Evolutionary conservation across 345 rosid species (phyloP), one percentile per base, ranked within the genome.

Genomic region (Turnera subulata): DNA sequence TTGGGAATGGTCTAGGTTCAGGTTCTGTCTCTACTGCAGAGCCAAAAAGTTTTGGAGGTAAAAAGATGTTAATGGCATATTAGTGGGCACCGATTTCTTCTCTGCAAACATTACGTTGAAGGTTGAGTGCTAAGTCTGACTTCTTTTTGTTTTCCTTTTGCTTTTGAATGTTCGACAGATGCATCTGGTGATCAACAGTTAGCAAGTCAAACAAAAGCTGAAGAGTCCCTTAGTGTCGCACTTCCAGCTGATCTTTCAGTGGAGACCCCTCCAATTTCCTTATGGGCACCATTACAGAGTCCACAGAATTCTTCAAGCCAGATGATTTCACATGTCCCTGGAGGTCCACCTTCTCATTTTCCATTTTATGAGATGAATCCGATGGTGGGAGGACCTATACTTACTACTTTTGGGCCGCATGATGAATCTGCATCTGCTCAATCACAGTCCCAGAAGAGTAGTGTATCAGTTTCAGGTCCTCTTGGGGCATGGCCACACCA

Each of bases 231-330:
- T 42, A 82, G 68, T 72, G 89, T 93, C 40, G 76, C 99, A 58
- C 94, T 94, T 53, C 99, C 97, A 22, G 96, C 95, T 51, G 99
- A 94, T 76, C 96, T 94, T 39, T 88, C 96, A 53, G 88, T 90
- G 50, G 99, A 94, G 58, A 94, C 80, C 16, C 80, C 82, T 9
- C 97, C 97, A 46, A 79, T 90, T 46, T 82, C 97, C 55, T 37
- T 85, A 58, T 94, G 97, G 99, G 86, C 94, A 45, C 74, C 88
- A 23, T 66, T 82, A 47, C 81, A 83, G 11, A 81, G 87, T 74
- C 90, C 94, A 19, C 97, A 86, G 64, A 78, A 72, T 67, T 46
- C 89, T 56, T 80, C 92, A 13, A 78, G 70, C 59, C 95, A 77
- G 72, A 84, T 94, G 84, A 78, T 90, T 65, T 82, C 89, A 23